Conservation (phyloP, 345 rosid genomes). For the Adansonia digitata region DNA sequence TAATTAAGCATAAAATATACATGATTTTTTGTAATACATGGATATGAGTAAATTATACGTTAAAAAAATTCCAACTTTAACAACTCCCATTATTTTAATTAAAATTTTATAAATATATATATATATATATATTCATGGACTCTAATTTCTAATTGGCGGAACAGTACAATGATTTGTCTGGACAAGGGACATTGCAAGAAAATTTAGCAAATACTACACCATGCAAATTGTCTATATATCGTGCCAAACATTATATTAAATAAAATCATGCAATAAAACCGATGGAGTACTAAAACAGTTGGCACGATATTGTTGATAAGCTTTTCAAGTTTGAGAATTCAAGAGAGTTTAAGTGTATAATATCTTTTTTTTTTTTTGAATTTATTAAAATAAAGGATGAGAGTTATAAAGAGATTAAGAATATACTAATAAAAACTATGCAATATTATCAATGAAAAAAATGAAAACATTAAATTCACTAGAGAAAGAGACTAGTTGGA, state of each 20-base stretch:
- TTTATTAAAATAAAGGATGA: no score
- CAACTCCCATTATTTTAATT: neutral
- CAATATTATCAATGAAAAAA: no score
- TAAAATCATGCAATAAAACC: neutral
- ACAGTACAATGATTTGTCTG: neutral
- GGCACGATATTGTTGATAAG: no score
- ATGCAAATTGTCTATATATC: neutral
- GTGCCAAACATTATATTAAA: neutral
- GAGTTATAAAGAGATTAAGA: no score
- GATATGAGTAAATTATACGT: neutral
- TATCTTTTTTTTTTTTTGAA: no score
- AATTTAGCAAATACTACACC: neutral
- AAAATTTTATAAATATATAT: neutral
- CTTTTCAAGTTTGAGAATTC: no score
- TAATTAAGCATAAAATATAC: neutral
- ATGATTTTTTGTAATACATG: neutral
- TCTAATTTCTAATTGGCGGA: neutral
- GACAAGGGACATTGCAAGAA: neutral
- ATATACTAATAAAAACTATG: no score
- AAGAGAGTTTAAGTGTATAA: no score
- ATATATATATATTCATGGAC: neutral
- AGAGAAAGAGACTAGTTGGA: neutral
- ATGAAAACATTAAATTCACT: no score
- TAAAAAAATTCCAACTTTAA: neutral
- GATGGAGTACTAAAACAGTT: neutral